Evolutionary conservation across 176 grass and related monocot genomes (phyloP).

Genomic region (Phoenix dactylifera): DNA sequence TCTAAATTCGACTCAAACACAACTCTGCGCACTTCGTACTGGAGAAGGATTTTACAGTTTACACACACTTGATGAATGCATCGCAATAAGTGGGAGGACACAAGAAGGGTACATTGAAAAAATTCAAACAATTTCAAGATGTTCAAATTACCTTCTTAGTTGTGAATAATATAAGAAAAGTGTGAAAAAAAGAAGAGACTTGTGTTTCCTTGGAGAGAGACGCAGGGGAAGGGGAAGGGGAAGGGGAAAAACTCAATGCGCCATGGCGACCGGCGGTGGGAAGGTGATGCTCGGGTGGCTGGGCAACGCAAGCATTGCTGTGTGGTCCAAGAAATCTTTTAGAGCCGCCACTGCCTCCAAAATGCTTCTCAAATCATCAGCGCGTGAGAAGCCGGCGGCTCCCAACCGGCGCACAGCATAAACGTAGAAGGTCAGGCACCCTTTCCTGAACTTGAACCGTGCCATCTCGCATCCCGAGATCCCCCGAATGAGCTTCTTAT

Average conservation of each 20-base stretch:
- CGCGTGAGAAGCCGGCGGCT: constrained; percentile 70
- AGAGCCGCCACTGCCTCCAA: constrained; percentile 66
- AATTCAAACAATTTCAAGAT: neutral
- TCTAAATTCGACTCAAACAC: too few species aligned
- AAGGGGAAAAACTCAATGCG: constrained; percentile 16
- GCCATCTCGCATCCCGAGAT: constrained; percentile 89
- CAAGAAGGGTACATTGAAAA: neutral
- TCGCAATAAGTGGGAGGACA: neutral
- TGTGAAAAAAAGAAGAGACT: neutral
- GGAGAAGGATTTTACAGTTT: too few species aligned
- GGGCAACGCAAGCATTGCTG: constrained; percentile 88
- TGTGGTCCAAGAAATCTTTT: constrained; percentile 93
- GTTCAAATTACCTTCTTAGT: too few species aligned
- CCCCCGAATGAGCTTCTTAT: constrained; percentile 87
- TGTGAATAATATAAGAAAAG: too few species aligned
- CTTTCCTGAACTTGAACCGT: constrained; percentile 93
- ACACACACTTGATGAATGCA: too few species aligned
- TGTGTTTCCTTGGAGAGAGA: neutral
- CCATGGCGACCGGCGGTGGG: constrained; percentile 42
- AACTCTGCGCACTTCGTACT: too few species aligned
- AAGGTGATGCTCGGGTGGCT: constrained; percentile 88
- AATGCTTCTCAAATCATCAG: constrained; percentile 63
- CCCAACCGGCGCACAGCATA: constrained; percentile 79
- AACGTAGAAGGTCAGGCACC: constrained; percentile 92
- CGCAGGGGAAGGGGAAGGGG: too few species aligned